Conservation (phyloP, 108 stramenopile species). For the Discostella stelligeroides region DNA sequence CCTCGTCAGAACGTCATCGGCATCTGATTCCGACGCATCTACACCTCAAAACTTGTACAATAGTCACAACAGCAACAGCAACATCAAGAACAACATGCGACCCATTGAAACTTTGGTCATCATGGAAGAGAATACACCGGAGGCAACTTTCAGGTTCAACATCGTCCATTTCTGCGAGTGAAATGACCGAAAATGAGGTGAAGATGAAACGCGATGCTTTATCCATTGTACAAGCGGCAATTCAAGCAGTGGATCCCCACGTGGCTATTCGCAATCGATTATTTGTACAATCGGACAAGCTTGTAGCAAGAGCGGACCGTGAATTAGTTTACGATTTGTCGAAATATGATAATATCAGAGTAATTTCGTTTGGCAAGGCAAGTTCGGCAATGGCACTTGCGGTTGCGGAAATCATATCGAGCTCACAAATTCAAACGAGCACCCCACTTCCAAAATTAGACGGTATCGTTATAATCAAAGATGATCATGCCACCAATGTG, state of each 20-base stretch:
- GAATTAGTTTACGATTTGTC: slow-evolving; percentile 40
- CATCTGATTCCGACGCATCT: too few relatives aligned
- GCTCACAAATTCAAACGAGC: slow-evolving; percentile 2
- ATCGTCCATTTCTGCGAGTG: not conserved
- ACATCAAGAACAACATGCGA: too few relatives aligned
- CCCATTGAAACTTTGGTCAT: too few relatives aligned
- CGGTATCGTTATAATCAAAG: slow-evolving; percentile 85
- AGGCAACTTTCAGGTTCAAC: too few relatives aligned
- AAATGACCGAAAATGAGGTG: slow-evolving; percentile 52
- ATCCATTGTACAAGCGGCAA: slow-evolving; percentile 64
- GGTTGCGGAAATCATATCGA: slow-evolving; percentile 49
- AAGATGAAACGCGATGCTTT: slow-evolving; percentile 66
- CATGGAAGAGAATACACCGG: too few relatives aligned
- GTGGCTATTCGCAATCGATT: slow-evolving; percentile 44
- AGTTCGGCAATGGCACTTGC: slow-evolving; percentile 82
- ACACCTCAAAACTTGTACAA: too few relatives aligned
- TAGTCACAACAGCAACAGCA: too few relatives aligned
- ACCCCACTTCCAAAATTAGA: slow-evolving; percentile 17
- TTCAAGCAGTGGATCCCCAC: slow-evolving; percentile 73
- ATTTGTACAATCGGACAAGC: slow-evolving; percentile 32
- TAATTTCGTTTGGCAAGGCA: slow-evolving; percentile 84
- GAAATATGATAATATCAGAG: slow-evolving; percentile 65
- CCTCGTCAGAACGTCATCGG: too few relatives aligned
- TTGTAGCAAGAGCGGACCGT: slow-evolving; percentile 16
- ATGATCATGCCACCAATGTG: slow-evolving; percentile 74